Conservation (phyloP, 495 filamentous ascomycete species). For the Choiromyces venosus region DNA sequence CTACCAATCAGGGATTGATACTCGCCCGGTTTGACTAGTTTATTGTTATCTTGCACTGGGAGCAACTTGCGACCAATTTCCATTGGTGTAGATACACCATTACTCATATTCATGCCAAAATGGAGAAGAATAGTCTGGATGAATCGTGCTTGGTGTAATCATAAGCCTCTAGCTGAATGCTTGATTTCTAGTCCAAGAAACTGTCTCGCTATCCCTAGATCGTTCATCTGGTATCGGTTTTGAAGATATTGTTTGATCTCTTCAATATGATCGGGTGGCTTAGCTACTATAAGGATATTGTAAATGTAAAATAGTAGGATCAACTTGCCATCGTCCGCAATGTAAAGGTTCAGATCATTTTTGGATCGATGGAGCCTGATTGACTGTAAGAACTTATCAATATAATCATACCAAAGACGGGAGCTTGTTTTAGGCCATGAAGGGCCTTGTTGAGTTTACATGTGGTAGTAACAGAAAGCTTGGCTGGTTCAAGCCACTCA, state of each 20-base stretch:
- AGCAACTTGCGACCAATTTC: no score
- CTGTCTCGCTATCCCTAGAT: constrained; percentile 8
- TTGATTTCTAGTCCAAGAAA: constrained; percentile 18
- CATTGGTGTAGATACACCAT: neutral
- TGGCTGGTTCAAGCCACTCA: no score
- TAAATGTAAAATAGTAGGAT: constrained; percentile 16
- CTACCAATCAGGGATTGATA: constrained; percentile 36
- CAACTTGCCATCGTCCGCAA: no score
- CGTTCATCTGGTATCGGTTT: constrained; percentile 9
- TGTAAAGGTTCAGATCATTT: constrained; percentile 4
- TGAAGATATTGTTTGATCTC: neutral
- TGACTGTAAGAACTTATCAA: constrained; percentile 6
- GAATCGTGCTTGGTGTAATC: neutral
- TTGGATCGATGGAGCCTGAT: constrained; percentile 7
- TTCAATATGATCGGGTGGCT: no score
- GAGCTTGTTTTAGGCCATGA: constrained; percentile 19
- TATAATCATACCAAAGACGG: constrained; percentile 15
- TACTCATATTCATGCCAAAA: neutral
- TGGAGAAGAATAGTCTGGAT: neutral
- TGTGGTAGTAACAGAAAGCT: no score
- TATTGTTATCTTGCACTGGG: neutral
- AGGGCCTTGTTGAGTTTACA: no score
- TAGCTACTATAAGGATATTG: constrained; percentile 20
- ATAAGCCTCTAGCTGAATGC: no score
- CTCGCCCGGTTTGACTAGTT: no score